phyloP scores from a whole-genome alignment of 2,329 filamentous ascomycete species.

The Penicillium sclerotiorum region DNA sequence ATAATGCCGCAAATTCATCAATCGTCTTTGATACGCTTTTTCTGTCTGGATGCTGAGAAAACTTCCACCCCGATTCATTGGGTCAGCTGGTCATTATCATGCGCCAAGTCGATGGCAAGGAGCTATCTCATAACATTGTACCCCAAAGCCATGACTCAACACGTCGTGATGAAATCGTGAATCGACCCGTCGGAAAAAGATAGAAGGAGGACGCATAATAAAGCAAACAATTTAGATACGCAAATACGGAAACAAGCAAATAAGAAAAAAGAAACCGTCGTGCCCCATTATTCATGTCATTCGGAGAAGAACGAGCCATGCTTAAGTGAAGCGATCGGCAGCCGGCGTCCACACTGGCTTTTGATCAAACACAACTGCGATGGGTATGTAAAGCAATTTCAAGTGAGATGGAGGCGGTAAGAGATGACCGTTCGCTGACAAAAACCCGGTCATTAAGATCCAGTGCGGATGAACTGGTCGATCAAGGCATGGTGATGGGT shows the following conservation, averaged over 20 bases:
- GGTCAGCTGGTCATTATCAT: slow-evolving; percentile 5
- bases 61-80: slow-evolving; percentile 10
- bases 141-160: slow-evolving; percentile 14
- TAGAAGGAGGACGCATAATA: slow-evolving; percentile 8
- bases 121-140: not conserved
- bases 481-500: slow-evolving; percentile 9
- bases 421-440: slow-evolving; percentile 8
- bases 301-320: slow-evolving; percentile 20
- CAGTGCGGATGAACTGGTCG: slow-evolving; percentile 5
- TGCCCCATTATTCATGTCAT: slow-evolving; percentile 25
- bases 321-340: slow-evolving; percentile 14
- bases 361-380: slow-evolving; percentile 23
- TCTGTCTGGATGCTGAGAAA: slow-evolving; percentile 13
- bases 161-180: slow-evolving; percentile 17
- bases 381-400: slow-evolving; percentile 29
- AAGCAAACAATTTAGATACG: slow-evolving; percentile 28
- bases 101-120: not conserved
- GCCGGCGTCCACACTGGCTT: slow-evolving; percentile 21
- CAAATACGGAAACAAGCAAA: slow-evolving; percentile 9
- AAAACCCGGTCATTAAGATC: slow-evolving; percentile 13
- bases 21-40: slow-evolving; percentile 11
- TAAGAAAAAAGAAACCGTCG: slow-evolving; percentile 17
- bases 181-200: slow-evolving; percentile 14
- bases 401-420: slow-evolving; percentile 21
- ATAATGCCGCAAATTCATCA: too few relatives aligned